phyloP scores from a whole-genome alignment of 345 rosid species.

The Turritis glabra region DNA sequence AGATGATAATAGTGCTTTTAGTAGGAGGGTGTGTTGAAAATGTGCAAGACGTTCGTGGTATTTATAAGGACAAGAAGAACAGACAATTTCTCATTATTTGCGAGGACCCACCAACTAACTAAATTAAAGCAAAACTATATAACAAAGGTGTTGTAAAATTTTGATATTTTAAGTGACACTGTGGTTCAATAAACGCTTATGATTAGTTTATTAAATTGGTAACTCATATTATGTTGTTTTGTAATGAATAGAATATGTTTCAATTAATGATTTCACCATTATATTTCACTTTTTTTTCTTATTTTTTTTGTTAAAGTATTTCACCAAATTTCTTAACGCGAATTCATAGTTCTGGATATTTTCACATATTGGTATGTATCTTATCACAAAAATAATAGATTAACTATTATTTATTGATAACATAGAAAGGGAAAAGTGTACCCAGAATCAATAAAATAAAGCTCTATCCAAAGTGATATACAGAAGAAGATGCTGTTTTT shows the following conservation, averaged over 20 bases:
- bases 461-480: conserved; percentile 23
- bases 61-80: conserved; percentile 17
- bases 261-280: not conserved
- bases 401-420: not conserved
- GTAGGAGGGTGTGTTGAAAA: conserved; percentile 16
- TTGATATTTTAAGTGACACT: not conserved
- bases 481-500: conserved; percentile 20
- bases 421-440: conserved; percentile 22
- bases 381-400: not conserved
- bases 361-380: not conserved
- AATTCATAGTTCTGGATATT: not conserved
- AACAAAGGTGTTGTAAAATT: not conserved
- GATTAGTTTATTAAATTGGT: not conserved
- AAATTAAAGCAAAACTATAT: not conserved
- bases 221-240: not conserved
- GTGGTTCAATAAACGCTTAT: not conserved
- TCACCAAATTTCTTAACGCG: not conserved
- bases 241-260: not conserved
- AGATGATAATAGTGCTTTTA: conserved; percentile 1
- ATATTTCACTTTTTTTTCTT: not conserved
- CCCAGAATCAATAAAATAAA: conserved; percentile 8
- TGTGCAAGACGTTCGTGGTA: not conserved
- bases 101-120: conserved; percentile 16
- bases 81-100: not conserved
- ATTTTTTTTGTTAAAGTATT: too few relatives aligned